Base-by-base conservation (phyloP, 2,329 filamentous ascomycete genomes). In the Cercospora nicotianae region DNA sequence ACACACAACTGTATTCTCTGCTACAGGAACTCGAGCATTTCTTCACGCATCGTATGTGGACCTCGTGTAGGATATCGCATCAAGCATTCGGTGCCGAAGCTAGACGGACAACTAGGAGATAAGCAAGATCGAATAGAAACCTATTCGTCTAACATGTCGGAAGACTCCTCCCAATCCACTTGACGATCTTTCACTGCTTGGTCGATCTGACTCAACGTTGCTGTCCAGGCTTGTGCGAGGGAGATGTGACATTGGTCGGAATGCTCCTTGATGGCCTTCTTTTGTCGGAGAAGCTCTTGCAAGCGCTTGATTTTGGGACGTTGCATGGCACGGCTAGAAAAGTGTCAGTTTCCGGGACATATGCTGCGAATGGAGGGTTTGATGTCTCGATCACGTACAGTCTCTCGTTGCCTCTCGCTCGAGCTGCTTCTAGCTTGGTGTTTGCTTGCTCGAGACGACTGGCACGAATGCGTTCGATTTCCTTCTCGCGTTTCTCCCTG, bases 261-360 rank as follows among this genome's bases (percentile, higher is more conserved):
- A 23, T 70, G 31, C 9, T 13, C 26, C 26, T 74, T 69, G 5
- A 73, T 30, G 9, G 69, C 60, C n/a, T 66, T 65, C 60, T 72
- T 72, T 63, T 67, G 65, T 9, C 64, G 55, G 9, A 74, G 63
- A 10, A 76, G 69, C 36, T 69, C 63, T 16, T 69, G 59, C n/a
- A 76, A 67, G 10, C 67, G 69, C 28, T 71, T 65, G 42, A 75
- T 31, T 31, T 74, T 71, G 20, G 74, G 73, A 9, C 65, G 70
- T 5, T 63, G 70, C 3, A 66, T 28, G 3, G 57, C 39, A 51
- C 63, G 63, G 10, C 63, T 65, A 48, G 5, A 3, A 2, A 30
- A 9, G 6, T 23, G 60, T 63, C 26, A 63, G 45, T 26, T 60
- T 8, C 18, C 28, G 20, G 18, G 12, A 0, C n/a, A 20, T 20